phyloP scores from a whole-genome alignment of 2,329 filamentous ascomycete genomes.

The Leptographium flavum region DNA sequence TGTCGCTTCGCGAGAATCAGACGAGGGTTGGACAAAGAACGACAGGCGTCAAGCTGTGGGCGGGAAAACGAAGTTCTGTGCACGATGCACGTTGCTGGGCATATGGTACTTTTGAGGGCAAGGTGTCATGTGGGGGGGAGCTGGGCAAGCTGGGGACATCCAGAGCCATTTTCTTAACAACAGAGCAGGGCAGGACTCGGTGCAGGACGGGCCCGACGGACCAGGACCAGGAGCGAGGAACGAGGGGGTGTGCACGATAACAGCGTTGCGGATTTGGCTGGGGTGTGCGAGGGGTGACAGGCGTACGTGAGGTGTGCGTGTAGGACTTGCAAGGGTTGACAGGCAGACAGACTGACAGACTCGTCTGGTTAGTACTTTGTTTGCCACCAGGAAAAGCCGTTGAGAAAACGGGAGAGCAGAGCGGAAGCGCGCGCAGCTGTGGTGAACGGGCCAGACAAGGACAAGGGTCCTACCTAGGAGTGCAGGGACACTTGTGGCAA shows the following conservation, averaged over 20 bases:
- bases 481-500: no score
- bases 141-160: background rate
- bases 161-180: background rate
- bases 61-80: background rate
- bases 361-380: no score
- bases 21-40: background rate
- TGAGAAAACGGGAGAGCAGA: background rate
- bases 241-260: background rate
- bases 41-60: background rate
- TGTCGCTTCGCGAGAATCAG: background rate
- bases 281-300: background rate
- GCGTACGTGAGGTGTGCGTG: background rate
- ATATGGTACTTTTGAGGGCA: no score
- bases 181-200: background rate
- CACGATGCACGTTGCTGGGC: no score
- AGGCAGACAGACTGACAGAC: no score
- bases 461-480: no score
- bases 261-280: background rate
- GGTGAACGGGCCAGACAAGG: background rate
- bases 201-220: background rate
- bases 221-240: background rate
- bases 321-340: background rate
- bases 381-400: no score
- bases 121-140: slow-evolving; percentile 1
- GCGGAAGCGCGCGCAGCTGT: background rate